Evolutionary conservation across 2,329 filamentous ascomycete genomes (phyloP).

Genomic region (Ophiostoma tasmaniense): DNA sequence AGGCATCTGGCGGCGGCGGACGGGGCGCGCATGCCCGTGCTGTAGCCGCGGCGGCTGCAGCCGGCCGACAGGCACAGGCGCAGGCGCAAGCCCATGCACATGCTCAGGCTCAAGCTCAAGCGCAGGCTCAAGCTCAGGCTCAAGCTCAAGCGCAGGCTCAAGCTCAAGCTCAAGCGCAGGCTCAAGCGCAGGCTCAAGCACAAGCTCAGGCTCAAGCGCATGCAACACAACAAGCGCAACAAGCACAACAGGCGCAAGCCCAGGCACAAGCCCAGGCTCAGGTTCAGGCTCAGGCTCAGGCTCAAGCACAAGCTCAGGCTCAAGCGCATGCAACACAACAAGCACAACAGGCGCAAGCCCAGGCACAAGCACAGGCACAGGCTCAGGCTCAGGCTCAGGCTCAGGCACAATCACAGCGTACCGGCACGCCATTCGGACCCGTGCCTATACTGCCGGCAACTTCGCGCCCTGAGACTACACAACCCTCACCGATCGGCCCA

Average conservation of each 20-base stretch:
- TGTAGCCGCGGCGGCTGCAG: not conserved
- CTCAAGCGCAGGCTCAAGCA: not conserved
- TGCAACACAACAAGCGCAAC: not conserved
- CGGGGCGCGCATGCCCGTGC: conserved; percentile 10
- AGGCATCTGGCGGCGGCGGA: conserved; percentile 15
- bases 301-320: not conserved
- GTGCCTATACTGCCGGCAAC: conserved; percentile 12
- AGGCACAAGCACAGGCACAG: too few relatives aligned
- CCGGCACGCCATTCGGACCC: not conserved
- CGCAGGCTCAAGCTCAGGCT: not conserved
- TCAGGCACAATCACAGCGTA: not conserved
- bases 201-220: conserved; percentile 10
- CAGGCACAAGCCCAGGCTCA: too few relatives aligned
- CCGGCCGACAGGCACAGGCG: conserved; percentile 11
- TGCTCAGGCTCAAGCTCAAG: not conserved
- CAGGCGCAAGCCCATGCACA: not conserved
- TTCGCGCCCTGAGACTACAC: not conserved
- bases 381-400: not conserved
- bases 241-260: conserved; percentile 5
- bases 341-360: not conserved
- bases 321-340: not conserved
- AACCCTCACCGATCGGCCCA: not conserved
- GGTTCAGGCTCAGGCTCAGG: not conserved
- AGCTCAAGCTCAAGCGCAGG: not conserved
- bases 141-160: not conserved